phyloP scores from a whole-genome alignment of 768 basidiomycete genomes.

The Megacollybia marginata region DNA sequence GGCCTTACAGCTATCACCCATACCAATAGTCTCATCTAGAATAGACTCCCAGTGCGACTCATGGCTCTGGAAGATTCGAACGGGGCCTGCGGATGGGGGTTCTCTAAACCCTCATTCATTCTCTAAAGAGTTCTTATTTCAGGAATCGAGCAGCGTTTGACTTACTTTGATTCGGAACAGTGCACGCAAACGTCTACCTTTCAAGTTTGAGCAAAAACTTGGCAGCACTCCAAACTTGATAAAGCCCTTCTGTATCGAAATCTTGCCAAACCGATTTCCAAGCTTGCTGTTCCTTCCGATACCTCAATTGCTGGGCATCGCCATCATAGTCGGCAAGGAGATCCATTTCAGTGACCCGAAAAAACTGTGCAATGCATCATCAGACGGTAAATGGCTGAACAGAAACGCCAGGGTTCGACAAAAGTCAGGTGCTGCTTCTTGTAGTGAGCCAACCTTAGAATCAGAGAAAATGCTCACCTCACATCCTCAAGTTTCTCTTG shows the following conservation, averaged over 20 bases:
- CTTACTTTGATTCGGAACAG: too few species aligned
- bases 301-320: not conserved
- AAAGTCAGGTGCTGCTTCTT: constrained; percentile 19
- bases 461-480: constrained; percentile 14
- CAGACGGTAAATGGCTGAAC: constrained; percentile 4
- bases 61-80: not conserved
- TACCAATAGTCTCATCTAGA: not conserved
- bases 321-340: not conserved
- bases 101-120: too few species aligned
- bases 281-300: not conserved
- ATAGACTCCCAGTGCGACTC: constrained; percentile 2
- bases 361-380: constrained; percentile 6
- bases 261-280: not conserved
- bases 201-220: constrained; percentile 5
- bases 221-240: constrained; percentile 4
- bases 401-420: constrained; percentile 19
- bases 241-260: constrained; percentile 5
- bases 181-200: not conserved
- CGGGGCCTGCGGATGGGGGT: too few species aligned
- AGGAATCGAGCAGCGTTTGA: too few species aligned
- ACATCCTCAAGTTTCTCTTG: constrained; percentile 24
- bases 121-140: too few species aligned
- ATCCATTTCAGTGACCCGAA: not conserved
- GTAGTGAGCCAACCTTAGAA: constrained; percentile 3
- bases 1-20: not conserved